These are phyloP conservation scores for Coprinopsis strossmayeri DNA, from an alignment of 768 basidiomycete species.

Conservation along the genomic window DNA sequence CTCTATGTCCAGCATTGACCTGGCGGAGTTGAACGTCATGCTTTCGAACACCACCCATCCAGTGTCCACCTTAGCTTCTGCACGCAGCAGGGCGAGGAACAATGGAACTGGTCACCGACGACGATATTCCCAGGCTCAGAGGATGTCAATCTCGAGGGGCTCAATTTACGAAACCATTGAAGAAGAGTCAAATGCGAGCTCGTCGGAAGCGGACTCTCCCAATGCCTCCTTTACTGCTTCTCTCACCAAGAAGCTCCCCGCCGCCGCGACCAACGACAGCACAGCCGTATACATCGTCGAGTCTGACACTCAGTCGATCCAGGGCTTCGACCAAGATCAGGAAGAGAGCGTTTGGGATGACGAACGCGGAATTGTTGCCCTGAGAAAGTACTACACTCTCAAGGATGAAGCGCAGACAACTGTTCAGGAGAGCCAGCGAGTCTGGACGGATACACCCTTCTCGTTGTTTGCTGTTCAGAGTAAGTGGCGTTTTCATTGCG, in stretches of 20 bases:
- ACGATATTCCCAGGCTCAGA: slow-evolving; percentile 54
- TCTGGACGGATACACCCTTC: slow-evolving; percentile 68
- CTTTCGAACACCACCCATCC: slow-evolving; percentile 48
- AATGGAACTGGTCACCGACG: slow-evolving; percentile 67
- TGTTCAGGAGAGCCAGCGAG: slow-evolving; percentile 57
- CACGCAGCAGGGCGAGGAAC: slow-evolving; percentile 42
- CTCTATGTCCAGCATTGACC: slow-evolving; percentile 74
- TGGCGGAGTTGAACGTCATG: slow-evolving; percentile 50
- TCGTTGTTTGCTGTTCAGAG: slow-evolving; percentile 70
- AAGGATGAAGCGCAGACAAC: slow-evolving; percentile 61
- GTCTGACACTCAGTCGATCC: slow-evolving; percentile 42
- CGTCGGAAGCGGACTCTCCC: slow-evolving; percentile 24
- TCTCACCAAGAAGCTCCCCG: slow-evolving; percentile 26
- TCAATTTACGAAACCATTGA: slow-evolving; percentile 80
- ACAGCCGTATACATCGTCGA: slow-evolving; percentile 47
- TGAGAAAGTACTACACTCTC: slow-evolving; percentile 65
- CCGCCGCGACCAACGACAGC: slow-evolving; percentile 31
- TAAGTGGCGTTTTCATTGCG: slow-evolving; percentile 28
- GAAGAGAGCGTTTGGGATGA: slow-evolving; percentile 53
- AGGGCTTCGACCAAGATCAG: slow-evolving; percentile 18
- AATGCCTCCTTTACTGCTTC: slow-evolving; percentile 24
- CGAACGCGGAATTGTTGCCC: slow-evolving; percentile 55
- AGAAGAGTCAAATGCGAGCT: slow-evolving; percentile 44
- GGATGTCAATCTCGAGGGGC: slow-evolving; percentile 38
- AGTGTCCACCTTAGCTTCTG: slow-evolving; percentile 33